Percentiles rank a stretch among this genome's conserved stretches.
phyloP scores from a whole-genome alignment of 2,329 filamentous ascomycete species.

The Drechslerella dactyloides region DNA sequence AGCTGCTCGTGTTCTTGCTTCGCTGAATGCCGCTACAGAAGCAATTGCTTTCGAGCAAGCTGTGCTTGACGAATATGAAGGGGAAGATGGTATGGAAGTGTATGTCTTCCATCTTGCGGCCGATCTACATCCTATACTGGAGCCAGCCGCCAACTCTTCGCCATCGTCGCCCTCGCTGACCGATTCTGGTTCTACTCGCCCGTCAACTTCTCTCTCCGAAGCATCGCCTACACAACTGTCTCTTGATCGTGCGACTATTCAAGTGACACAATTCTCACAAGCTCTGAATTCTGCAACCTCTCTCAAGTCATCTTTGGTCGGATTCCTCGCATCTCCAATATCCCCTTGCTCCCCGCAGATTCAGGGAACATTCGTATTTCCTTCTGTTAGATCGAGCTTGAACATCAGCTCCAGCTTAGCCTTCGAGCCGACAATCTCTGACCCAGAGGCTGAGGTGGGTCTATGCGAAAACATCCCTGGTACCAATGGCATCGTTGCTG shows the following conservation, averaged over 20 bases:
- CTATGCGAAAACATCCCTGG: slow-evolving; percentile 3
- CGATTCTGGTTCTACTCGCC: slow-evolving; percentile 41
- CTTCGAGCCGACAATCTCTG: slow-evolving; percentile 32
- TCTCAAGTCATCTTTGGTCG: slow-evolving; percentile 34
- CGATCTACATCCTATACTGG: slow-evolving; percentile 19
- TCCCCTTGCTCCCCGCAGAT: slow-evolving; percentile 38
- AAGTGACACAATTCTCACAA: slow-evolving; percentile 6
- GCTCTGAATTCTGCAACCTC: slow-evolving; percentile 21
- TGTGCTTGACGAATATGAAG: neutral
- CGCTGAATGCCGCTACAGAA: slow-evolving; percentile 37
- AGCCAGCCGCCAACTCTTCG: slow-evolving; percentile 10
- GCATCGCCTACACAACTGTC: slow-evolving; percentile 19
- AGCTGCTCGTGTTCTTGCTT: slow-evolving; percentile 37
- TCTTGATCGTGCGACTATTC: slow-evolving; percentile 14
- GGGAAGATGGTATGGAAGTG: slow-evolving; percentile 25
- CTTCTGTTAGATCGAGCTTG: slow-evolving; percentile 27
- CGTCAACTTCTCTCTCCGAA: slow-evolving; percentile 37
- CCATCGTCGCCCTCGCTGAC: slow-evolving; percentile 42
- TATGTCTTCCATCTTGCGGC: slow-evolving; percentile 41
- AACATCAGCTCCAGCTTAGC: slow-evolving; percentile 37
- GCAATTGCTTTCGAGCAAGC: slow-evolving; percentile 20
- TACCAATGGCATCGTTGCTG: slow-evolving; percentile 35
- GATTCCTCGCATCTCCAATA: slow-evolving; percentile 39
- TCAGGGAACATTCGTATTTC: slow-evolving; percentile 25
- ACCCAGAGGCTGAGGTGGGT: slow-evolving; percentile 7